Base-by-base conservation (phyloP, 2,329 filamentous ascomycete genomes). In the Clonostachys sp. region DNA sequence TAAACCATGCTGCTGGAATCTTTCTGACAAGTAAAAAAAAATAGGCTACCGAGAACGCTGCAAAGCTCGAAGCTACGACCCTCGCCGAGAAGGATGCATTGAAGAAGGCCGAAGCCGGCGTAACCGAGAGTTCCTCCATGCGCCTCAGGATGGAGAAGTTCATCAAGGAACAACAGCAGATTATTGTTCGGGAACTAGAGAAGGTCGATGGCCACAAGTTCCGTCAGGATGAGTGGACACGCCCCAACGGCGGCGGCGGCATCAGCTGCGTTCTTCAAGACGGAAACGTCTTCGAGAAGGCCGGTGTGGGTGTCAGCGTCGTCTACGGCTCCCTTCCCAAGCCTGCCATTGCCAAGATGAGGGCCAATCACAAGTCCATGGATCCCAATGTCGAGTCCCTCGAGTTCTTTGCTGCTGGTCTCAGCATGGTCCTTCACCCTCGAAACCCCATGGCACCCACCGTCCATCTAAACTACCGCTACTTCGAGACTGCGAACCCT, bases 261-360 rank as follows among this genome's bases (percentile, higher is more conserved):
- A 91, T 92, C 57, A 95, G 90, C 14, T 96, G 91, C 67, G 91
- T 99, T 38, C 75, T 99, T 16, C 94, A 99, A 67, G 91, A 96
- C 55, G 91, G 94, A 56, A 92, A 95, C 52, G 90, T 96, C 45
- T 99, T 99, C 61, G 94, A 99, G 68, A 99, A 99, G 72, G 94
- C 89, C 41, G 94, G 94, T 33, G 91, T 97, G 50, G 96, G 95
- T 61, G 91, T 92, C 61, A 95, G 89, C 48, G 84, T 97, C 51
- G 94, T 99, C 44, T 97, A 99, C 63, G 94, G 94, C 51, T 87
- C 85, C 43, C 78, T 99, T 3, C 91, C 91, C 34, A 86, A 89
- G 59, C 78, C 89, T 1, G 94, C 90, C 33, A 95, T 99, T 55
- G 80, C 85, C 59, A 91, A 91, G 70, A 97, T 99, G 94, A 83